Conservation (phyloP, 2,329 filamentous ascomycete genomes). For the Grosmannia clavigera region DNA sequence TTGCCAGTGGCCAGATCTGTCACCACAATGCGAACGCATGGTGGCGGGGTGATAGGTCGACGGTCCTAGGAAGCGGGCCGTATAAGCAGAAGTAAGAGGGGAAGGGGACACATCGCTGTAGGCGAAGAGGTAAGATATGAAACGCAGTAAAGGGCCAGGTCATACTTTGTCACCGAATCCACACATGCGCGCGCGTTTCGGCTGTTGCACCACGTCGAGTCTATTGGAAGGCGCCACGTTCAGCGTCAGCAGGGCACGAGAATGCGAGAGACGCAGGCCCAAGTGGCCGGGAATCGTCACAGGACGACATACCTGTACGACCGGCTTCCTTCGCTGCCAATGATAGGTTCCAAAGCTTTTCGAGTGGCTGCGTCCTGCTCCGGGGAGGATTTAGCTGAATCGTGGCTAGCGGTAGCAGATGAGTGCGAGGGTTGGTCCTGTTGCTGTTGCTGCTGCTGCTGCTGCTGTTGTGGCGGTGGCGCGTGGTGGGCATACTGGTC, state of each 20-base stretch:
- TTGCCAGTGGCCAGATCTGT: constrained; percentile 61
- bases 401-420: constrained; percentile 4
- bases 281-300: not conserved
- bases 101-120: not conserved
- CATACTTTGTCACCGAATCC: constrained; percentile 92
- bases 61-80: constrained; percentile 53
- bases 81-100: not conserved
- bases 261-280: not conserved
- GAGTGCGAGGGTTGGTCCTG: constrained; percentile 2
- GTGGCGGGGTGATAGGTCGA: constrained; percentile 87
- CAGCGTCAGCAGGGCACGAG: constrained; percentile 1
- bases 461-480: not conserved
- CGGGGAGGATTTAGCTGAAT: constrained; percentile 7
- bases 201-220: constrained; percentile 78
- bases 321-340: constrained; percentile 11
- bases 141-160: constrained; percentile 11
- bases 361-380: constrained; percentile 12
- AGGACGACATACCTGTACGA: constrained; percentile 11
- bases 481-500: constrained; percentile 10
- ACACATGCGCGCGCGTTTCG: constrained; percentile 90
- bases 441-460: not conserved
- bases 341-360: constrained; percentile 11
- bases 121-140: constrained; percentile 1
- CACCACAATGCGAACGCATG: constrained; percentile 76
- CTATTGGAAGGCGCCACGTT: constrained; percentile 23